Base-by-base conservation (phyloP, 2,329 filamentous ascomycete genomes). In the Berkeleyomyces basicola region DNA sequence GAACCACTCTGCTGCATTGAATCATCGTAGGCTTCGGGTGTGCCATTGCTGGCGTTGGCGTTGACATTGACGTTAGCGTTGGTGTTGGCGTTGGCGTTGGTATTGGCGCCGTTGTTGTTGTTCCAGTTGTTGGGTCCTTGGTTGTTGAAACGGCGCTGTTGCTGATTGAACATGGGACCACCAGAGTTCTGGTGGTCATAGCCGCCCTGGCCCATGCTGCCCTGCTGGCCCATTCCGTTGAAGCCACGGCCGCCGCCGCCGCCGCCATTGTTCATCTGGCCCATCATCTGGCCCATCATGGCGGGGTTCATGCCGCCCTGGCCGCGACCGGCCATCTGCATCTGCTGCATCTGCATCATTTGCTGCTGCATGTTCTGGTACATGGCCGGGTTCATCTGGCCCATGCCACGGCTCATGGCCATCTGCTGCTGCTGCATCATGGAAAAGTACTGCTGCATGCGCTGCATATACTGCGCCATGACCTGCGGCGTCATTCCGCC, bases 391-490 rank as follows among this genome's bases (percentile, higher is more conserved):
- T 63, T 63, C 11, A 59, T 47, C 14, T 62, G 59, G 14, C 75
- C 77, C 76, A 86, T 85, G 71, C 83, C 76, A 68, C 86, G 77
- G 79, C 83, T 90, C 84, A 92, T 92, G 58, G 66, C 66, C 59
- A 67, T 63, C 49, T 67, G 95, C 89, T 93, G 87, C 70, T 92
- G 88, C 74, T 95, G 90, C 89, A 96, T 93, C 81, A 96, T 85
- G 63, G 86, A 80, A 73, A 96, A 95, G 74, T 95, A 96, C 72
- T 96, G 89, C 74, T 99, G 93, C 92, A 99, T 97, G 58, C 91
- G 84, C 73, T 96, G 90, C 84, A 93, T 95, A 75, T 97, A 96
- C 72, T 96, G 91, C 2, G 93, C 93, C 90, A 97, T 96, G 78
- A 95, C 86, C 70, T 96, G 90, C 0, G 92, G 92, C 23, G 88